Evolutionary conservation across 306 rosid genomes (phyloP).

Genomic region (Hippophae rhamnoides): DNA sequence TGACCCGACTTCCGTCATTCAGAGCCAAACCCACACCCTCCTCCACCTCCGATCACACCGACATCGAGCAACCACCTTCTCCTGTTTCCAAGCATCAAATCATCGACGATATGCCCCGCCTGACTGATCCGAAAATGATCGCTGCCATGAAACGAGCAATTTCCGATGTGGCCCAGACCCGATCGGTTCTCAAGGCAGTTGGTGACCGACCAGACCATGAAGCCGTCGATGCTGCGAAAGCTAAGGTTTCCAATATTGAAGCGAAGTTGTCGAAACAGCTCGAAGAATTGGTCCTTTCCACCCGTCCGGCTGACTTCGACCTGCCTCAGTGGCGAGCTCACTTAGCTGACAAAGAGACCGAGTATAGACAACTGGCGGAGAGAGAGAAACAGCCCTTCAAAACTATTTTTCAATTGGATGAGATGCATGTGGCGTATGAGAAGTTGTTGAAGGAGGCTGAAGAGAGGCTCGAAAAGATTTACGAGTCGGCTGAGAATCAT

Average conservation of each 20-base stretch:
- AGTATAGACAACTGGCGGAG: slow-evolving; percentile 40
- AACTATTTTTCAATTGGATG: slow-evolving; percentile 57
- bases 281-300: slow-evolving; percentile 50
- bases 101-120: slow-evolving; percentile 48
- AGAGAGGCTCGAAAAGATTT: slow-evolving; percentile 59
- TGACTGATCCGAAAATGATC: slow-evolving; percentile 47
- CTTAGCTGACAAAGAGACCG: slow-evolving; percentile 38
- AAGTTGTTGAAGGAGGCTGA: slow-evolving; percentile 75
- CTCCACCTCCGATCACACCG: slow-evolving; percentile 16
- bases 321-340: slow-evolving; percentile 42
- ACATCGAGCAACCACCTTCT: slow-evolving; percentile 27
- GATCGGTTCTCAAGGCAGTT: slow-evolving; percentile 51
- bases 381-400: slow-evolving; percentile 40
- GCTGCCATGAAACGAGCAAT: slow-evolving; percentile 69
- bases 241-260: slow-evolving; percentile 43
- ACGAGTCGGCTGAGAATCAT: slow-evolving; percentile 28
- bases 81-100: slow-evolving; percentile 20
- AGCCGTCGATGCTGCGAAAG: slow-evolving; percentile 52
- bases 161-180: slow-evolving; percentile 73
- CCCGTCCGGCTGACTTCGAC: slow-evolving; percentile 59
- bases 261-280: slow-evolving; percentile 45
- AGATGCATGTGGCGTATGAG: slow-evolving; percentile 69
- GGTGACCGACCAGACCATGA: slow-evolving; percentile 85
- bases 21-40: background rate
- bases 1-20: too few relatives aligned